Base-by-base conservation (phyloP, 192 early-diverging fungal species). In the Coemansia sp. region DNA sequence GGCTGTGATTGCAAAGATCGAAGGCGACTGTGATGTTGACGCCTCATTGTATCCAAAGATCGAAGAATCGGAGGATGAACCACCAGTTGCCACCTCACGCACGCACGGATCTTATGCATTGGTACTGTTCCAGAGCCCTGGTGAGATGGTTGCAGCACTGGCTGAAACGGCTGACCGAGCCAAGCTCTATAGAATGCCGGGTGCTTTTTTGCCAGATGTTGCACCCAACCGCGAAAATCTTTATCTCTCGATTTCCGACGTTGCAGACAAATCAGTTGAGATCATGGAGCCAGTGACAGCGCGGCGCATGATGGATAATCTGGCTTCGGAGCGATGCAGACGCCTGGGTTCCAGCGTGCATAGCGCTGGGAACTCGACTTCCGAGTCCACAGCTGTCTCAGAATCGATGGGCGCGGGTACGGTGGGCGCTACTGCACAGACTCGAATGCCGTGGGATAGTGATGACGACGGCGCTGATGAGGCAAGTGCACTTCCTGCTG, bases 231-330 rank as follows among this genome's bases (percentile, higher is more conserved):
- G 72, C 66, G 58, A 66, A 29, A 60, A 53, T 20, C 66, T 78
- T 22, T 83, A 78, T 54, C 72, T 83, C 17, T 27, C 56, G 6
- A 32, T 66, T 3, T 31, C 61, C 1, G 72, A 77, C 57, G 68
- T 83, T 64, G 75, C 75, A 22, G 76, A 72, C 63, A 83, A 83
- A 61, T 83, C 80, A 9, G 70, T 83, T 46, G 80, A 83, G 76
- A 83, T 83, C 30, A 83, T 83, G 80, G 80, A 83, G 76, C 80
- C 80, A 10, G 80, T 83, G 19, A 83, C 80, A 32, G 80, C 80
- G 17, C 71, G 80, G n/a, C 71, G 76, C 61, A 83, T 83, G 80
- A 69, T 83, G 30, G 76, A 83, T 57, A 82, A 82, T 53, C 36
- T 82, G 67, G 65, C 79, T 6, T 67, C 71, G 0, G 79, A 82